phyloP scores from a whole-genome alignment of 2,329 filamentous ascomycete species.

The Dactylonectria macrodidyma region DNA sequence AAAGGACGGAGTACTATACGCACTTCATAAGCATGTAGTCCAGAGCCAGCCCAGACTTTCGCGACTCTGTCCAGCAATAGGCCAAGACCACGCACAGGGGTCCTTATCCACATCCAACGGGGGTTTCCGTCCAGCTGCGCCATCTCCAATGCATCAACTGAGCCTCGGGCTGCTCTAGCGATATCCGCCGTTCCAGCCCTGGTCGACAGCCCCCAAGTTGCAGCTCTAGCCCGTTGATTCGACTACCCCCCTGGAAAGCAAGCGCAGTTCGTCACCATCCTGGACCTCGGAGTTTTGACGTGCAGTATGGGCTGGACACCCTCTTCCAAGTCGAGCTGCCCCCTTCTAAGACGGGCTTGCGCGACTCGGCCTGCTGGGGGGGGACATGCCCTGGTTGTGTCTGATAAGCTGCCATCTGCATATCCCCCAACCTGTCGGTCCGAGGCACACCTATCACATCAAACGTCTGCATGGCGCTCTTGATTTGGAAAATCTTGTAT shows the following conservation, averaged over 20 bases:
- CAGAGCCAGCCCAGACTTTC: too few relatives aligned
- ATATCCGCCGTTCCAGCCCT: not conserved
- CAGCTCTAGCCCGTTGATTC: too few relatives aligned
- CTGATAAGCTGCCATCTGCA: constrained; percentile 21
- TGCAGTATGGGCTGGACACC: constrained; percentile 11
- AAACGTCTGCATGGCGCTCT: constrained; percentile 4
- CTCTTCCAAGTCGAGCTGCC: not conserved
- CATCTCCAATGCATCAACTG: not conserved
- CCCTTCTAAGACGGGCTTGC: not conserved
- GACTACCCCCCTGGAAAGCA: constrained; percentile 2
- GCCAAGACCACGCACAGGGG: not conserved
- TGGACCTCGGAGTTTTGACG: constrained; percentile 9
- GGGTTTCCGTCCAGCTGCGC: not conserved
- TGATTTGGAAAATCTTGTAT: not conserved
- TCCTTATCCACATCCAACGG: not conserved
- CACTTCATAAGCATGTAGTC: too few relatives aligned
- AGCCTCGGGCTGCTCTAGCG: not conserved
- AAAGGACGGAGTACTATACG: too few relatives aligned
- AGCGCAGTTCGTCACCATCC: constrained; percentile 14
- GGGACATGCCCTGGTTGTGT: not conserved
- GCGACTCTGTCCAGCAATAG: too few relatives aligned
- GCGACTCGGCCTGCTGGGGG: constrained; percentile 4
- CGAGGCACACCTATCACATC: constrained; percentile 11
- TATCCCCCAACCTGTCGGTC: not conserved
- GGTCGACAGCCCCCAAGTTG: not conserved